Conservation (phyloP, 2,329 filamentous ascomycete genomes). For the Aspergillus glaucus region DNA sequence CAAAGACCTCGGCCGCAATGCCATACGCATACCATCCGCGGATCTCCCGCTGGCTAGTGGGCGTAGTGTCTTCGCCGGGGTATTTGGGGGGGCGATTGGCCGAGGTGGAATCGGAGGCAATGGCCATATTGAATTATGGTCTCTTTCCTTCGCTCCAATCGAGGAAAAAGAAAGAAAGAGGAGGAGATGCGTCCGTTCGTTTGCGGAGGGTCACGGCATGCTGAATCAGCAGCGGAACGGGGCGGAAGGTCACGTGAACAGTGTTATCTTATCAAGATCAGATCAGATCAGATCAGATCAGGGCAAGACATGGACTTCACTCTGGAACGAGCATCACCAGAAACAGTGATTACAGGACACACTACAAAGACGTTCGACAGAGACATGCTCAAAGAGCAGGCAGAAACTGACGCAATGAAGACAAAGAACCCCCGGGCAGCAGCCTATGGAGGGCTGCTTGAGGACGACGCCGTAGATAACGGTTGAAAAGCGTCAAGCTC, state of each 20-base stretch:
- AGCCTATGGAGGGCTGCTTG: not conserved
- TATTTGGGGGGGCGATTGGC: slow-evolving; percentile 50
- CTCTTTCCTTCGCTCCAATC: no score
- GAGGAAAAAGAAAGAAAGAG: not conserved
- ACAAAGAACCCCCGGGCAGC: not conserved
- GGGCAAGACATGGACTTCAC: no score
- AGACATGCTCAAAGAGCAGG: no score
- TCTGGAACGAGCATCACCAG: no score
- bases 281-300: not conserved
- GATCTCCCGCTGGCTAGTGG: slow-evolving; percentile 75
- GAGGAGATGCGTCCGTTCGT: not conserved
- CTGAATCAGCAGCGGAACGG: not conserved
- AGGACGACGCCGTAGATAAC: not conserved
- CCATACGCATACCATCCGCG: slow-evolving; percentile 88
- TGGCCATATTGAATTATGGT: not conserved
- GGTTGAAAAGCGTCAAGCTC: not conserved
- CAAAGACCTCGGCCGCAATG: slow-evolving; percentile 92
- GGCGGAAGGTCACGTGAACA: not conserved
- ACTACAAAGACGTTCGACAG: no score
- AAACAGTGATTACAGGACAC: no score
- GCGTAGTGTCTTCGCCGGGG: slow-evolving; percentile 73
- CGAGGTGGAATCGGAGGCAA: slow-evolving; percentile 8
- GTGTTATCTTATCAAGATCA: not conserved
- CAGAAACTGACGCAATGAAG: not conserved
- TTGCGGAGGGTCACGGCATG: not conserved